phyloP scores from a whole-genome alignment of 1,139 yeast genomes.

The Williopsis jadinii region DNA sequence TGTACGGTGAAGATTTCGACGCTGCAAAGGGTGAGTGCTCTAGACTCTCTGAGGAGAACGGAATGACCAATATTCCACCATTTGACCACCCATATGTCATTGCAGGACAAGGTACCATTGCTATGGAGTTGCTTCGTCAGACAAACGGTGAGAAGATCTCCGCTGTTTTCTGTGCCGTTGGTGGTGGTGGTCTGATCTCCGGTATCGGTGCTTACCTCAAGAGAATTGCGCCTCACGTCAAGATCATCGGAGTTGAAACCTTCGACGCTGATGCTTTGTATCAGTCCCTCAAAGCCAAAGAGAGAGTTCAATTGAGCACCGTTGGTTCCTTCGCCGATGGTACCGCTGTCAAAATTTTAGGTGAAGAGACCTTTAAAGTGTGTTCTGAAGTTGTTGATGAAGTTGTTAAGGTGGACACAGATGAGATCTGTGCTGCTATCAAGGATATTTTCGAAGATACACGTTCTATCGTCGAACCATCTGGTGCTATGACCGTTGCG shows the following conservation, averaged over 20 bases:
- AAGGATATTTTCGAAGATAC: slow-evolving; percentile 96
- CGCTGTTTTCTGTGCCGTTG: slow-evolving; percentile 90
- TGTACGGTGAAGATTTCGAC: slow-evolving; percentile 91
- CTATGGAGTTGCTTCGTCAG: slow-evolving; percentile 87
- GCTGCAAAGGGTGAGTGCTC: slow-evolving; percentile 86
- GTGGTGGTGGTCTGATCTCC: slow-evolving; percentile 95
- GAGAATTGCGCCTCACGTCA: slow-evolving; percentile 96
- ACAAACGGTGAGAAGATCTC: slow-evolving; percentile 66
- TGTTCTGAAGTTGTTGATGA: slow-evolving; percentile 80
- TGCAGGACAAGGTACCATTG: slow-evolving; percentile 99
- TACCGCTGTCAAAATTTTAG: slow-evolving; percentile 89
- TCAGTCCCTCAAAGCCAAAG: slow-evolving; percentile 55
- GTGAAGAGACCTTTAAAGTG: slow-evolving; percentile 86
- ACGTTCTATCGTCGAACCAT: slow-evolving; percentile 89
- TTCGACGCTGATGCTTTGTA: slow-evolving; percentile 88
- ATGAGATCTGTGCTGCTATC: slow-evolving; percentile 95
- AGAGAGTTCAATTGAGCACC: slow-evolving; percentile 48
- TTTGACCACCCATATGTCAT: slow-evolving; percentile 96
- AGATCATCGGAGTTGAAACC: slow-evolving; percentile 93
- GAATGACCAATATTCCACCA: slow-evolving; percentile 88
- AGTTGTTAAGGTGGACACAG: slow-evolving; percentile 80
- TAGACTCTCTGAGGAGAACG: slow-evolving; percentile 59
- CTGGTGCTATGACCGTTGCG: slow-evolving; percentile 95
- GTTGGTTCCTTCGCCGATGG: slow-evolving; percentile 99
- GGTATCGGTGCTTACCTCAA: slow-evolving; percentile 88